Percentiles rank a stretch among this genome's conserved stretches.
phyloP scores from a whole-genome alignment of 225 moss, liverwort and hornwort species.

The Polytrichum formosum region DNA sequence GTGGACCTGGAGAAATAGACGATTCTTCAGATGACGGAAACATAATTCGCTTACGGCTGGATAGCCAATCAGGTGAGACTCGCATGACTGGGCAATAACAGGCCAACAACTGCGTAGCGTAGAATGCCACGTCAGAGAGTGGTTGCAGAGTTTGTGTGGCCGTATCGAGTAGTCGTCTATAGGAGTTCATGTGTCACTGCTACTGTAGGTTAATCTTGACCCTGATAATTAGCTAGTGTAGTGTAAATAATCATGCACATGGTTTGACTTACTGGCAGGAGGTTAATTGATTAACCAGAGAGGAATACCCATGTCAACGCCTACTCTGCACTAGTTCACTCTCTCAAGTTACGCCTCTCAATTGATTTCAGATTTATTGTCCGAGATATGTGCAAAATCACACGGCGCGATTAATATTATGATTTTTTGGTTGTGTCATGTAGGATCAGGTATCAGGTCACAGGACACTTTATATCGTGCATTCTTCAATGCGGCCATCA shows the following conservation, averaged over 20 bases:
- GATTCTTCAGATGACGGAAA: constrained; percentile 34
- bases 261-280: too few relatives aligned
- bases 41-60: constrained; percentile 51
- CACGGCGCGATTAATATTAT: too few relatives aligned
- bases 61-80: constrained; percentile 46
- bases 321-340: too few relatives aligned
- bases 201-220: too few relatives aligned
- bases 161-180: background rate
- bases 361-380: background rate
- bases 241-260: too few relatives aligned
- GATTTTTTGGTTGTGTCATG: background rate
- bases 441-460: constrained; percentile 83
- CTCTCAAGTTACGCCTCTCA: too few relatives aligned
- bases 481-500: constrained; percentile 82
- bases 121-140: constrained; percentile 24
- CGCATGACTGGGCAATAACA: constrained; percentile 7
- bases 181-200: too few relatives aligned
- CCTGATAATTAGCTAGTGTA: too few relatives aligned
- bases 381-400: too few relatives aligned
- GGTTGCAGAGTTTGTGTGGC: constrained; percentile 3
- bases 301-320: too few relatives aligned
- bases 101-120: constrained; percentile 4
- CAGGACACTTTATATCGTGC: constrained; percentile 72
- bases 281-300: too few relatives aligned
- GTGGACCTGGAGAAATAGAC: constrained; percentile 48